phyloP scores from a whole-genome alignment of 345 rosid species.

The Acer saccharum region DNA sequence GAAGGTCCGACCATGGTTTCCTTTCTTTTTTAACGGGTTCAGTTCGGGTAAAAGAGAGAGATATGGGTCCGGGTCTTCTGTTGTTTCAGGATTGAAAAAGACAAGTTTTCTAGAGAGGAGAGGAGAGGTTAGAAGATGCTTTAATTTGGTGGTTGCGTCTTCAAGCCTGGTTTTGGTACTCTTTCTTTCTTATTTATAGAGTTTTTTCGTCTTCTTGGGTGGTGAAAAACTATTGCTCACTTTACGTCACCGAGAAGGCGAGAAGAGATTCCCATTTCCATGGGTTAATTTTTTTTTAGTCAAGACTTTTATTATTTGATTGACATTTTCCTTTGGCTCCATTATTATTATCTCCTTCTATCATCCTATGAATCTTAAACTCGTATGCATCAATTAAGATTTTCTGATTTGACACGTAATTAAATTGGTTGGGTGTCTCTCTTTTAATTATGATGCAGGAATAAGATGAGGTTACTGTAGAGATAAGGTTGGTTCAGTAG shows the following conservation, averaged over 20 bases:
- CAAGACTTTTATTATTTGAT: neutral
- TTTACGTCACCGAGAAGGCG: too few species aligned
- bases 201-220: neutral
- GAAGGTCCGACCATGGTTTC: constrained; percentile 47
- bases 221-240: neutral
- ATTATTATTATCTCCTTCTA: neutral
- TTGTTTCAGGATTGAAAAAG: neutral
- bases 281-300: neutral
- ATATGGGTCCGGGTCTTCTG: neutral
- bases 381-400: too few species aligned
- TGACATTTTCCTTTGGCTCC: neutral
- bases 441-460: too few species aligned
- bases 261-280: constrained; percentile 5
- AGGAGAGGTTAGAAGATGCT: constrained; percentile 11
- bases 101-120: neutral
- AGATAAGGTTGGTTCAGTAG: too few species aligned
- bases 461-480: too few species aligned
- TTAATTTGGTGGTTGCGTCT: constrained; percentile 26
- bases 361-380: too few species aligned
- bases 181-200: constrained; percentile 47
- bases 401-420: too few species aligned
- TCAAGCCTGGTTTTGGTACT: constrained; percentile 38
- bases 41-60: neutral
- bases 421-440: too few species aligned
- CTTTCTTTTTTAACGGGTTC: neutral